Base-by-base conservation (phyloP, 108 stramenopile genomes). In the Fistulifera pelliculosa region DNA sequence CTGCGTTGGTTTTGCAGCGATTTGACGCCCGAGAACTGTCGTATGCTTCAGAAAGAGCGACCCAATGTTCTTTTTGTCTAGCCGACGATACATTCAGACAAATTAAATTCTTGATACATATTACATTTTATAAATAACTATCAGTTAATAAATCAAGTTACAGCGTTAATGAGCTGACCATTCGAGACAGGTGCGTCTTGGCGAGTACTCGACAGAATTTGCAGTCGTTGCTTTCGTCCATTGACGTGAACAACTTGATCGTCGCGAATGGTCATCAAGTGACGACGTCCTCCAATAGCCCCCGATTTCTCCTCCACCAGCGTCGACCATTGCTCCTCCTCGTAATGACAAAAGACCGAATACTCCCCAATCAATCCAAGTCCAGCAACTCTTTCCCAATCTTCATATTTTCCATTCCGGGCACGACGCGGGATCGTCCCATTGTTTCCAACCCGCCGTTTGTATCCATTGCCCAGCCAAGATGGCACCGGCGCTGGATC, bases 391-490 rank as follows among this genome's bases (percentile, higher is more conserved):
- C 43, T 62, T 27, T 58, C 64, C 90, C 90, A 92, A 41, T 83
- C 74, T 12, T 71, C 77, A 49, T 85, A 83, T 39, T 61, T 49
- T 64, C 72, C 60, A 38, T 74, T 13, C 57, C 77, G 2, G 83
- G 83, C 8, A 83, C 90, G 5, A 92, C 71, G 0, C 80, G 67
- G 90, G 90, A 73, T 87, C 76, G 57, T 87, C 85, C 85, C 83
- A 92, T 64, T 70, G 74, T 69, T 93, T 93, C 87, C 87, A 90
- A 41, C 79, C 75, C 1, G 92, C 87, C 14, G 92, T 94, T 24
- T 73, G 66, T 22, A 94, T 71, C 6, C 52, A 58, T 13, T 39
- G 43, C 7, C 92, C 92, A 1, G 73, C 75, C 27, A 87, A 47
- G 55, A 94, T 94, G 2, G 87, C 85, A 1, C 92, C 92, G 0